phyloP scores from a whole-genome alignment of 208 protist genomes.

The Blechomonas ayalai region DNA sequence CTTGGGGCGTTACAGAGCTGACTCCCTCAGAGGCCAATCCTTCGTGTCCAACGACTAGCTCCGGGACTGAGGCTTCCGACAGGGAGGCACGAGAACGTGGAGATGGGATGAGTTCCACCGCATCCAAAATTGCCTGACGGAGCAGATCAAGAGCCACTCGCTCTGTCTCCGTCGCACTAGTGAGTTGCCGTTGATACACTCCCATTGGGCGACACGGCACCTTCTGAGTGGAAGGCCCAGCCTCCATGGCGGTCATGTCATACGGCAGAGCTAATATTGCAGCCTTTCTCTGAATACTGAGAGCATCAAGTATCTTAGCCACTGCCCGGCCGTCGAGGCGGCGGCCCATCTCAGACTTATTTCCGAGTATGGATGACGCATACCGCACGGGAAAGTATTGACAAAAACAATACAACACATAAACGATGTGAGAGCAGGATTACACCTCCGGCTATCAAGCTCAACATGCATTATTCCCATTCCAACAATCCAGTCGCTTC shows the following conservation, averaged over 20 bases:
- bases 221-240: background rate
- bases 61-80: no score
- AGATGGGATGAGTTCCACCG: slow-evolving; percentile 29
- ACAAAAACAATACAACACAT: no score
- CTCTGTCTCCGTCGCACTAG: slow-evolving; percentile 10
- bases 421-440: no score
- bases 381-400: background rate
- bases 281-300: slow-evolving; percentile 21
- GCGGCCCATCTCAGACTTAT: slow-evolving; percentile 37
- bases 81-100: no score
- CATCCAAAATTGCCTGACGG: slow-evolving; percentile 22
- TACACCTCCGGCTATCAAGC: no score
- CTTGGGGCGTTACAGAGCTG: slow-evolving; percentile 11
- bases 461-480: no score
- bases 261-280: slow-evolving; percentile 16
- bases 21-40: no score
- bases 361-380: no score
- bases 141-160: slow-evolving; percentile 17
- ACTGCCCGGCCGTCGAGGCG: slow-evolving; percentile 18
- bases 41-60: no score
- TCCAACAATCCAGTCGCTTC: no score
- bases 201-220: background rate
- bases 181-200: slow-evolving; percentile 7
- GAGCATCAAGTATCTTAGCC: slow-evolving; percentile 36
- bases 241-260: slow-evolving; percentile 1